Percentiles rank a stretch among this genome's conserved stretches.
Conservation (phyloP, 371 early-diverging fungal genomes). For the Conidiobolus incongruus region DNA sequence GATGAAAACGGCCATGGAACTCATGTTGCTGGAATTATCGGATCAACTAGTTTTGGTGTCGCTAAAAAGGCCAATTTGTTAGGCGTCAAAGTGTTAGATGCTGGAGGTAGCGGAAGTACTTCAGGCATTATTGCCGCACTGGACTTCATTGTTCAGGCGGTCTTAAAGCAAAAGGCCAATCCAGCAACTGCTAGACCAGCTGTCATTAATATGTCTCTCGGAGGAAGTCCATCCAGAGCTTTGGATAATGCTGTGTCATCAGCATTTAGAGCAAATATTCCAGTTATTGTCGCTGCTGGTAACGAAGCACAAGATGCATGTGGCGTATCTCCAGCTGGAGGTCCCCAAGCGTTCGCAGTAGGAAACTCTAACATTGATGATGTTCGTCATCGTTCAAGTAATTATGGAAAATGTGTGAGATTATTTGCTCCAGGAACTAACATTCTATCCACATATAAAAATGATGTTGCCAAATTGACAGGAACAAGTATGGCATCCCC, state of each 20-base stretch:
- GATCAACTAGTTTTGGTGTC: conserved; percentile 21
- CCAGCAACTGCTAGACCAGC: conserved; percentile 4
- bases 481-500: conserved; percentile 52
- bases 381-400: conserved; percentile 67
- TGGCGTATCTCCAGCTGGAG: conserved; percentile 58
- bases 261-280: background rate
- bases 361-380: conserved; percentile 61
- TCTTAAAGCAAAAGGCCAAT: background rate
- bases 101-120: conserved; percentile 23
- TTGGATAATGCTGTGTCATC: background rate
- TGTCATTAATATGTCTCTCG: background rate
- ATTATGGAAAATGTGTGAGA: conserved; percentile 78
- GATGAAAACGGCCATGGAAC: conserved; percentile 31
- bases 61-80: conserved; percentile 23
- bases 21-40: conserved; percentile 29
- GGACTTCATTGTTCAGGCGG: conserved; percentile 9
- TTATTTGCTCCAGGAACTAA: conserved; percentile 86
- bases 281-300: conserved; percentile 69
- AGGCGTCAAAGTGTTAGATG: conserved; percentile 30
- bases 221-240: background rate
- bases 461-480: background rate
- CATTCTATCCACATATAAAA: conserved; percentile 31
- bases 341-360: conserved; percentile 57
- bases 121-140: conserved; percentile 40
- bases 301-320: conserved; percentile 67